These are phyloP conservation scores for Striga asiatica DNA, from an alignment of 257 asterid species.

Conservation along the genomic window DNA sequence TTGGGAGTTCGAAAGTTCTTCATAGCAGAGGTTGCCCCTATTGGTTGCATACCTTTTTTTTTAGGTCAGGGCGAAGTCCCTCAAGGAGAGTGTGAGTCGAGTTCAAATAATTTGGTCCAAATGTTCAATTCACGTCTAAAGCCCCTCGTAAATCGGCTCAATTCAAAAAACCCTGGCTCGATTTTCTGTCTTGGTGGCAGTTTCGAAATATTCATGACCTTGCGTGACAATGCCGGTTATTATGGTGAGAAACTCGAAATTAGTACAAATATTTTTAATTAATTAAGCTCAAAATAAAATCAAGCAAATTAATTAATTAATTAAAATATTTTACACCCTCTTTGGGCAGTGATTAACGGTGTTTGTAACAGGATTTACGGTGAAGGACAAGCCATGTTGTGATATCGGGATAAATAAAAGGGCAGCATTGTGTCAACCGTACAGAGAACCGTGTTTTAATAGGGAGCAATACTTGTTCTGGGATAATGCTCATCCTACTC, in stretches of 20 bases:
- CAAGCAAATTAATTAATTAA: too few species aligned
- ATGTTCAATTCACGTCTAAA: constrained; percentile 7
- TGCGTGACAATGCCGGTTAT: constrained; percentile 9
- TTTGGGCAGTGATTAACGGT: too few species aligned
- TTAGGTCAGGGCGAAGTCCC: neutral
- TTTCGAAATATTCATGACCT: neutral
- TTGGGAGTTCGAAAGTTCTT: constrained; percentile 17
- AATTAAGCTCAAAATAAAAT: too few species aligned
- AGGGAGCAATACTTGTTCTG: constrained; percentile 36
- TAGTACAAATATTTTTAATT: neutral
- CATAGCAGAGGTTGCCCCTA: neutral
- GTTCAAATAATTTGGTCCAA: neutral
- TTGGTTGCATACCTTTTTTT: neutral
- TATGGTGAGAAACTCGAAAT: constrained; percentile 14
- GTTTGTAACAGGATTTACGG: constrained; percentile 25
- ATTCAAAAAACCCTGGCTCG: neutral
- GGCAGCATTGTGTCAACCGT: constrained; percentile 19
- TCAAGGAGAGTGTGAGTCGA: constrained; percentile 4
- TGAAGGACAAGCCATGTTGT: constrained; percentile 30
- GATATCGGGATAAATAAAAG: constrained; percentile 13
- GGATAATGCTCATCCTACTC: constrained; percentile 36
- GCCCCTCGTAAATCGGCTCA: constrained; percentile 2
- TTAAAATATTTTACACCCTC: too few species aligned
- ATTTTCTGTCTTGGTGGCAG: neutral
- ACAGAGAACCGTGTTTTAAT: constrained; percentile 20